These are phyloP conservation scores for Colletotrichum sp. DNA, from an alignment of 2,329 filamentous ascomycete species.

Conservation along the genomic window DNA sequence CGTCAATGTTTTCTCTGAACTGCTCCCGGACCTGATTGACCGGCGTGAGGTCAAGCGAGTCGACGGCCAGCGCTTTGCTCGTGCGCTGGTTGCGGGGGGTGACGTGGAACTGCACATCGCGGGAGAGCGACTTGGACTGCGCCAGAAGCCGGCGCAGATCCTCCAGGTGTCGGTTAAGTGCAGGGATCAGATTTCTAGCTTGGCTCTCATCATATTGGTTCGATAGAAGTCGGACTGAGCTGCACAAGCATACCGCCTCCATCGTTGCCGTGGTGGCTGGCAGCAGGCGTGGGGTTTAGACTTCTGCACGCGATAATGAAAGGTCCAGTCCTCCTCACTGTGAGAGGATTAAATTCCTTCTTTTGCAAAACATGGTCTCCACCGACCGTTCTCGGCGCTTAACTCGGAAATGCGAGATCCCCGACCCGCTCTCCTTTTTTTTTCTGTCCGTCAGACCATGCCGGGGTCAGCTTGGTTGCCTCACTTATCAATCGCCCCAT, in stretches of 20 bases:
- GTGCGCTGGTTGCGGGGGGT: conserved; percentile 34
- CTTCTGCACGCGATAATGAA: neutral
- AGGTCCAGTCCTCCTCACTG: neutral
- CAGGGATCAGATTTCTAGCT: conserved; percentile 25
- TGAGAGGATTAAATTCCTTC: neutral
- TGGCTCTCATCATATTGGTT: conserved; percentile 20
- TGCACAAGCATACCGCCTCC: neutral
- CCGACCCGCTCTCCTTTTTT: neutral
- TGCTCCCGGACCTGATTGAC: conserved; percentile 20
- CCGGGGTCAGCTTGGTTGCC: neutral
- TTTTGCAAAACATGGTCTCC: neutral
- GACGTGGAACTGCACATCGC: conserved; percentile 33
- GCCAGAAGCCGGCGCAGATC: conserved; percentile 28
- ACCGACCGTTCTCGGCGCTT: neutral
- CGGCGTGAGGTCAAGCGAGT: conserved; percentile 15
- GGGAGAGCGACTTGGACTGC: conserved; percentile 30
- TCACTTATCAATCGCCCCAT: neutral
- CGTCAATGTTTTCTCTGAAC: conserved; percentile 16
- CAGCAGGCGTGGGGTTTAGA: neutral
- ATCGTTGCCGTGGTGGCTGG: neutral
- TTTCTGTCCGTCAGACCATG: neutral
- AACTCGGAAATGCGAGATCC: neutral
- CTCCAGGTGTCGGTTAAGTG: conserved; percentile 30
- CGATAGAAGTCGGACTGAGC: neutral
- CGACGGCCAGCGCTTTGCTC: conserved; percentile 30